Evolutionary conservation across 2,329 filamentous ascomycete species (phyloP), one percentile per base, ranked within the genome.

Genomic region (Colletotrichum brevisporum): DNA sequence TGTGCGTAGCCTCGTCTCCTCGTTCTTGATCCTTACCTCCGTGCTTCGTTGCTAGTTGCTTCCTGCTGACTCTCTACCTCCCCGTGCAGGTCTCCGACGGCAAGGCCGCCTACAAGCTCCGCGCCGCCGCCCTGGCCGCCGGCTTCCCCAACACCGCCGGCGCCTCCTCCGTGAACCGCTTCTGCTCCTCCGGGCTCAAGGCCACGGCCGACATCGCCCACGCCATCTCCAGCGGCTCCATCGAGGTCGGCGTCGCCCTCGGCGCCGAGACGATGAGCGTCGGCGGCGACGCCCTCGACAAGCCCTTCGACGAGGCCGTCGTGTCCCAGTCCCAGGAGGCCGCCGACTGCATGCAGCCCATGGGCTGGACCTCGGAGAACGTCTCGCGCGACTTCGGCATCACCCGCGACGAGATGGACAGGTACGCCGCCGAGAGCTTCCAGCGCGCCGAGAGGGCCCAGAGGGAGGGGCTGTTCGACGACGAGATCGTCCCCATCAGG

Each of bases 351-450:
- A 89, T 95, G 89, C 89, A 94, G 86, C 93, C 95, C 73, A 99
- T 99, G 96, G 96, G 96, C 24, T 97, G 97, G 89, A 99, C 96
- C 3, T 95, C 92, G 69, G 96, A 99, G 85, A 98, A 98, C 78
- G 94, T 99, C 31, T 94, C 92, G 75, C 90, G 90, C 56, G 96
- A 98, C 83, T 98, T 98, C 81, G 89, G 92, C 78, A 91, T 99
- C 78, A 83, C 89, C 2, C 89, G 96, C 70, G 90, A 95, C 78
- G 83, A 84, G 78, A 93, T 98, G 83, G 96, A 99, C 81, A 85
- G 87, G 73, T 98, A 91, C 80, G 94, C 96, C 0, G 92, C 92
- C 10, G 94, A 97, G 84, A 94, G 91, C 53, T 99, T 94, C 85
- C 89, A 91, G 73, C 89, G 94, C 55, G 96, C 96, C 31, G 96